A percentile compares a stretch with the other conserved stretches of the same genome.
These are phyloP conservation scores for Deinandra increscens DNA, from an alignment of 129 eudicot genomes.

Conservation along the genomic window DNA sequence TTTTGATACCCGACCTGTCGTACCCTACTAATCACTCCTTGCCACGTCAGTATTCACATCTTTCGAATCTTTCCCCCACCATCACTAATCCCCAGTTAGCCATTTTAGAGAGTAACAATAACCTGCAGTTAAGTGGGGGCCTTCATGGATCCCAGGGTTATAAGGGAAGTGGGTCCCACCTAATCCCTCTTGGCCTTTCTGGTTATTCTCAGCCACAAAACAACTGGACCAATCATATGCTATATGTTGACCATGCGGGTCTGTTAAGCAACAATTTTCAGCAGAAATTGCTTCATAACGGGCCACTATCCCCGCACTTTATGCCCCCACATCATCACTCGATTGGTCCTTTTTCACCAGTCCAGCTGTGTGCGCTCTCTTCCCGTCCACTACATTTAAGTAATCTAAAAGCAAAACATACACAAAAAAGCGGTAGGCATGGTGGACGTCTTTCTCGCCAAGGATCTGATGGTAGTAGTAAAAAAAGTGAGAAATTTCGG, in stretches of 20 bases:
- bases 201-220: constrained; percentile 47
- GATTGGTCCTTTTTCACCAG: constrained; percentile 41
- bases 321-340: constrained; percentile 59
- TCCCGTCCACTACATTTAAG: constrained; percentile 60
- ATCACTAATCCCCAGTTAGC: constrained; percentile 50
- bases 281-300: constrained; percentile 61
- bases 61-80: constrained; percentile 39
- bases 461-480: constrained; percentile 58
- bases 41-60: constrained; percentile 41
- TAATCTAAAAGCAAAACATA: constrained; percentile 46
- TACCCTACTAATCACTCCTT: constrained; percentile 61
- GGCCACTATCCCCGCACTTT: constrained; percentile 48
- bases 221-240: constrained; percentile 59
- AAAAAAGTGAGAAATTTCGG: constrained; percentile 47
- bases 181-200: constrained; percentile 45
- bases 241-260: constrained; percentile 69
- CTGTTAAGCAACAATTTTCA: constrained; percentile 64
- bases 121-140: constrained; percentile 46
- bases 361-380: constrained; percentile 57
- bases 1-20: constrained; percentile 54
- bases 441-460: constrained; percentile 62
- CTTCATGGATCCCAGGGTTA: constrained; percentile 50
- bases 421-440: constrained; percentile 48
- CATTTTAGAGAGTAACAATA: constrained; percentile 39
- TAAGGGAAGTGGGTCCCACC: constrained; percentile 48